A percentile compares a stretch with the other conserved stretches of the same genome.
These are phyloP conservation scores for Xerophyta viscosa DNA, from an alignment of 106 monocot species.

Conservation along the genomic window DNA sequence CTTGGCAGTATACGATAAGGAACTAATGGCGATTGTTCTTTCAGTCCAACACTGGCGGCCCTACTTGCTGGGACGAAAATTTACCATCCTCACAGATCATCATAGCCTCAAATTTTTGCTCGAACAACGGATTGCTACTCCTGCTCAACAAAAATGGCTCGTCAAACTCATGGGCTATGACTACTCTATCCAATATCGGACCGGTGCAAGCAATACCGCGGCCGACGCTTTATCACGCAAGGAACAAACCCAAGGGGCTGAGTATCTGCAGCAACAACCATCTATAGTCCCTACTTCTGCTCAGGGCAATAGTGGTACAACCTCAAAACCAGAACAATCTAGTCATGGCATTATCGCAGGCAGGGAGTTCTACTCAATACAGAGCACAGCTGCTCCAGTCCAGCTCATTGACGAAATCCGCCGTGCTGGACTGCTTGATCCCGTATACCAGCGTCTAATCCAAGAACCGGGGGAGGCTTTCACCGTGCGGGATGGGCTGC, in stretches of 20 bases:
- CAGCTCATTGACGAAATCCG: no score
- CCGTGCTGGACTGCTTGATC: no score
- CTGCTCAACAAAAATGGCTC: neutral
- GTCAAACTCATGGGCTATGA: neutral
- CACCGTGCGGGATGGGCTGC: no score
- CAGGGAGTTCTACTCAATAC: no score
- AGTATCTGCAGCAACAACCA: no score
- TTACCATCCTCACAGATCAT: neutral
- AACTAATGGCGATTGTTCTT: neutral
- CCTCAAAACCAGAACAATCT: no score
- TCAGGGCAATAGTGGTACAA: no score
- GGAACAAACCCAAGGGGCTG: neutral
- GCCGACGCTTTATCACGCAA: constrained; percentile 1
- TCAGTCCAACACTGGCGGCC: neutral
- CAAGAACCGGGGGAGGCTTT: no score
- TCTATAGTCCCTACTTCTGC: no score
- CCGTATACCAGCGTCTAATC: no score
- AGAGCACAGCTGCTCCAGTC: no score
- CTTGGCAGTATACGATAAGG: neutral
- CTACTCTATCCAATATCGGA: neutral
- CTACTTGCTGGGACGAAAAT: neutral
- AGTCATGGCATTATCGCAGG: no score
- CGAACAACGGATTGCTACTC: neutral
- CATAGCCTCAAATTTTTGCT: neutral
- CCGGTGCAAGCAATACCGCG: neutral